Base-by-base conservation (phyloP, 1,139 yeast genomes). In the Meyerozyma athensensis region DNA sequence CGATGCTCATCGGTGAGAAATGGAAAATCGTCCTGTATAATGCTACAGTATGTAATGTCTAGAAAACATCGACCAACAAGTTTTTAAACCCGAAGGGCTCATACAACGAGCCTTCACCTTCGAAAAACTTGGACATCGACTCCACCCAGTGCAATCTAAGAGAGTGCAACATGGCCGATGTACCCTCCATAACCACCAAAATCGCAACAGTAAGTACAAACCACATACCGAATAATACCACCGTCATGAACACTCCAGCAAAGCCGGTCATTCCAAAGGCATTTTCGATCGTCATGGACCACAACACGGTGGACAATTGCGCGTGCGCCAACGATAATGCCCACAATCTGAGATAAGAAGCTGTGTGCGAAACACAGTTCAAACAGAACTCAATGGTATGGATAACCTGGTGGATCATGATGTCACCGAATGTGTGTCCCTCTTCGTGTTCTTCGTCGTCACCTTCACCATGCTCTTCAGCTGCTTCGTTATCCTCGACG, bases 61-160 rank as follows among this genome's bases (percentile, higher is more conserved):
- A 61, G 38, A 63, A 58, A 12, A 61, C 56, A 34, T 56, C 58
- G 37, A 48, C 53, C 49, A 66, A 58, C 41, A 67, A 61, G 36
- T 57, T 56, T 33, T 57, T 54, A 49, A 83, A 82, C 1, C 79
- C 74, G 52, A 81, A 84, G 21, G 94, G 92, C 44, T 73, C 77
- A 54, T 80, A 84, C 17, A 80, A 72, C 40, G 74, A 62, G 49
- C 94, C 94, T 53, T 83, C 92, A 62, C 94, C 94, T 57, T 81
- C 90, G 49, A 84, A 84, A 60, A 78, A 84, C 63, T 84, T 84
- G 42, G 89, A 81, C 94, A 84, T 84, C 28, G 89, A 77, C 59
- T 84, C 94, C 40, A 84, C 94, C 94, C 94, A 84, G 57, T 84
- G 94, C 56, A 84, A 72, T 70, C 94, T 79, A 56, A 84, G 73